Base-by-base conservation (phyloP, 805 yeast species). In the Blastobotrys chiropterorum region DNA sequence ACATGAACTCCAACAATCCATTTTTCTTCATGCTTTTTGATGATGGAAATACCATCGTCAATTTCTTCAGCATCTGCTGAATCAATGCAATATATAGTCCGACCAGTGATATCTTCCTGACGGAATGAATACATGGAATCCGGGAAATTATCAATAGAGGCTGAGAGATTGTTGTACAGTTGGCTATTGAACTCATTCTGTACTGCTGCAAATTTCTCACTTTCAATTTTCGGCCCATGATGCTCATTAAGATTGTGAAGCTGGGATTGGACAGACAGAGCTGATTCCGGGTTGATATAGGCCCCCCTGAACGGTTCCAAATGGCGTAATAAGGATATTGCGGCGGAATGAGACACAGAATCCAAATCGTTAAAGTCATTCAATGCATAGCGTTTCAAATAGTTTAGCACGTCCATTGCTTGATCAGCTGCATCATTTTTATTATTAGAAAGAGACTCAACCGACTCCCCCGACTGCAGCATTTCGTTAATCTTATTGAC, bases 1-100 rank as follows among this genome's bases (percentile, higher is more conserved):
- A 92, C 80, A 65, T 86, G 96, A 1, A 89, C 74, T 30, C 83
- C 77, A 3, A 90, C 58, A 13, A 62, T 62, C 2, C 66, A 63
- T 0, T 64, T 57, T 0, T 61, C 59, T 2, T 56, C 59, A 11
- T 50, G 47, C 1, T 46, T 16, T 2, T 20, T 38, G 13, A 26
- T 42, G 16, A 92, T 71, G 0, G 96, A 80, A 22, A 92, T 74
- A 46, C 97, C 99, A 67, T 92, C 99, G 67, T 92, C 99, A 53
- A 94, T 85, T 66, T 94, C 98, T 58, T 85, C 84, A 0, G 98
- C 96, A 42, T 75, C 75, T 2, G 72, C 79, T 2, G 84, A 75
- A 68, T 94, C 99, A 53, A 92, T 88, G 67, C 97, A 90, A 64
- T 81, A 92, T 1, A 90, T 82, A 0, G 79, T 76, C 11, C 76